These are phyloP conservation scores for Pestalotiopsis sp. DNA, from an alignment of 2,329 filamentous ascomycete genomes.

Conservation along the genomic window DNA sequence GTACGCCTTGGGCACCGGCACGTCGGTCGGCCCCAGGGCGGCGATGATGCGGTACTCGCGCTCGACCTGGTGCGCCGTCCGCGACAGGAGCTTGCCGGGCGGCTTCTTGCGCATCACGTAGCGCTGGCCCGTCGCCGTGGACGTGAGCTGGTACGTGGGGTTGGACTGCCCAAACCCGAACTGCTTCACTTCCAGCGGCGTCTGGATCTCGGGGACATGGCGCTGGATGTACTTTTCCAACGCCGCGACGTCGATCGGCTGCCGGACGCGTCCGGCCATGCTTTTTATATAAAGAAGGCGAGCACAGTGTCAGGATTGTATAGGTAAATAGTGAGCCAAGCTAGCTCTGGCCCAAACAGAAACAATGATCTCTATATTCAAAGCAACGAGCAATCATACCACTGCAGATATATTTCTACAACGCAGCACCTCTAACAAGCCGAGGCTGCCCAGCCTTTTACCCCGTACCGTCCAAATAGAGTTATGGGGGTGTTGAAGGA, in stretches of 20 bases:
- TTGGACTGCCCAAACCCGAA: slow-evolving; percentile 48
- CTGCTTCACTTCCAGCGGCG: slow-evolving; percentile 79
- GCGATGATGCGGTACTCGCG: slow-evolving; percentile 88
- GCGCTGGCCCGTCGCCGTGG: slow-evolving; percentile 49
- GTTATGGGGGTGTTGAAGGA: slow-evolving; percentile 2
- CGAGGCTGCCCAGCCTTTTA: slow-evolving; percentile 2
- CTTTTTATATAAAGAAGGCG: background rate
- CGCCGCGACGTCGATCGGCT: slow-evolving; percentile 79
- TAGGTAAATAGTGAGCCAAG: background rate
- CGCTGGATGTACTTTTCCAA: slow-evolving; percentile 75
- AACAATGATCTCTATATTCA: background rate
- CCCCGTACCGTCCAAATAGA: slow-evolving; percentile 4
- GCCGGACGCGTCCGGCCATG: slow-evolving; percentile 83
- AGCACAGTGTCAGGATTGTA: background rate
- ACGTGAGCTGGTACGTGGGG: slow-evolving; percentile 16
- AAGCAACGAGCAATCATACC: background rate
- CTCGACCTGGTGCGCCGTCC: slow-evolving; percentile 91
- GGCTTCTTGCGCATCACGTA: slow-evolving; percentile 96
- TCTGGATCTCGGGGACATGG: slow-evolving; percentile 77
- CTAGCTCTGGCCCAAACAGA: background rate
- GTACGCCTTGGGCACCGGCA: slow-evolving; percentile 80
- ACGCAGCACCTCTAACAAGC: background rate
- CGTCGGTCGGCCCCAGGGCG: slow-evolving; percentile 75
- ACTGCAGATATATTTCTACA: background rate
- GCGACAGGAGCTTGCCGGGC: slow-evolving; percentile 83